phyloP scores from a whole-genome alignment of 306 rosid genomes.

The Senna siamea region DNA sequence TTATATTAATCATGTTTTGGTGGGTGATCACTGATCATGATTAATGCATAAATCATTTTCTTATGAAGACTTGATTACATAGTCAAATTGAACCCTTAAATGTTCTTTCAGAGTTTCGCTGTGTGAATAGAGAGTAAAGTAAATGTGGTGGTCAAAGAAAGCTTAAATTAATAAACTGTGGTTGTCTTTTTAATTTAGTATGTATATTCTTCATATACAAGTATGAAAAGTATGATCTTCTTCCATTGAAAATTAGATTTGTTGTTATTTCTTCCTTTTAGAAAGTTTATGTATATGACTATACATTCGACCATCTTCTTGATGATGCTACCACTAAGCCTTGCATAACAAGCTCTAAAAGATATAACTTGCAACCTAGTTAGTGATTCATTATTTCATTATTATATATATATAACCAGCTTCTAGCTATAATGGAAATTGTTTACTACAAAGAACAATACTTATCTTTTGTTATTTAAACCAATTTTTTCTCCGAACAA shows the following conservation, averaged over 20 bases:
- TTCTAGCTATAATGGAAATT: too few species aligned
- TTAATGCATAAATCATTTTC: constrained; percentile 15
- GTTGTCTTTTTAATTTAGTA: constrained; percentile 23
- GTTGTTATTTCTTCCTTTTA: constrained; percentile 35
- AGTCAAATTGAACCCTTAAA: constrained; percentile 34
- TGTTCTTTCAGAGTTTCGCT: constrained; percentile 20
- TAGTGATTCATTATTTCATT: constrained; percentile 33
- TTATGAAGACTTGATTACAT: not conserved
- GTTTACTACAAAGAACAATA: too few species aligned
- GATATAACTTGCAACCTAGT: constrained; percentile 18
- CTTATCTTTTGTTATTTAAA: too few species aligned
- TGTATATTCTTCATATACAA: constrained; percentile 28
- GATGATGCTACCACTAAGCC: constrained; percentile 30
- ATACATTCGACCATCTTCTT: constrained; percentile 28
- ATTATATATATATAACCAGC: too few species aligned
- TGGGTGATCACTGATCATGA: not conserved
- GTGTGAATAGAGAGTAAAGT: constrained; percentile 44
- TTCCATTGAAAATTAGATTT: constrained; percentile 36
- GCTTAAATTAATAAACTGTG: constrained; percentile 27
- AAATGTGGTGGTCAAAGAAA: constrained; percentile 32
- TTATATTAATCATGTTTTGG: constrained; percentile 33
- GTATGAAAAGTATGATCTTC: constrained; percentile 37
- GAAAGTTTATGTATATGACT: constrained; percentile 42
- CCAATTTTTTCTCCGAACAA: too few species aligned
- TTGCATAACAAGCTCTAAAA: constrained; percentile 32